A percentile compares a stretch with the other conserved stretches of the same genome.
These are phyloP conservation scores for Codiaeum variegatum DNA, from an alignment of 441 rosid genomes.

Conservation along the genomic window DNA sequence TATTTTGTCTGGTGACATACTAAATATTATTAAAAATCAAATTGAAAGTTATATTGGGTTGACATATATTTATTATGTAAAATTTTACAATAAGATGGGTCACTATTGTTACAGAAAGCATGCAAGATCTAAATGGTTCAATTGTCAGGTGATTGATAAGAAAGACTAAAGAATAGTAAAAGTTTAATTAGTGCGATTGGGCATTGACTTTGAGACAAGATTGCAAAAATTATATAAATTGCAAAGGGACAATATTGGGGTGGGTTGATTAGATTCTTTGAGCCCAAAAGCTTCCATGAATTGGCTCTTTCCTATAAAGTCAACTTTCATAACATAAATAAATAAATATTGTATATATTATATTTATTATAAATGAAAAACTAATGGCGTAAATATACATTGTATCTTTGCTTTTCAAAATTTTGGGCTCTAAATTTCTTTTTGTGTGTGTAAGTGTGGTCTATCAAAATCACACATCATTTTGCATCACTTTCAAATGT, in stretches of 20 bases:
- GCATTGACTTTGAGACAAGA: background rate
- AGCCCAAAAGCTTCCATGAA: background rate
- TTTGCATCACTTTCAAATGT: background rate
- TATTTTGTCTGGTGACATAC: background rate
- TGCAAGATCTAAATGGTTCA: background rate
- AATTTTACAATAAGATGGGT: background rate
- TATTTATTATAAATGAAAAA: background rate
- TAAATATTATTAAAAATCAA: background rate
- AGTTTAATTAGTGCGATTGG: background rate
- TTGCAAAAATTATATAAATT: background rate
- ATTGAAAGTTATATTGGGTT: background rate
- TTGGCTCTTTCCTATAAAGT: background rate
- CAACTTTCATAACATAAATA: background rate
- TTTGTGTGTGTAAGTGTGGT: no score
- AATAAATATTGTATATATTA: no score
- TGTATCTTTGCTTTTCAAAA: background rate
- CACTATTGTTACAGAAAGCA: background rate
- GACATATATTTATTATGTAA: no score
- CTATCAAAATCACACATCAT: conserved; percentile 8
- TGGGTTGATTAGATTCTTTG: background rate
- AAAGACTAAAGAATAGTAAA: background rate
- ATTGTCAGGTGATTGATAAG: background rate
- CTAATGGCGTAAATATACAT: background rate
- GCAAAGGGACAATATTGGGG: background rate
- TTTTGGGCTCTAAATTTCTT: background rate